These are phyloP conservation scores for Fusarium bactridioides DNA, from an alignment of 2,329 filamentous ascomycete genomes.

Conservation along the genomic window DNA sequence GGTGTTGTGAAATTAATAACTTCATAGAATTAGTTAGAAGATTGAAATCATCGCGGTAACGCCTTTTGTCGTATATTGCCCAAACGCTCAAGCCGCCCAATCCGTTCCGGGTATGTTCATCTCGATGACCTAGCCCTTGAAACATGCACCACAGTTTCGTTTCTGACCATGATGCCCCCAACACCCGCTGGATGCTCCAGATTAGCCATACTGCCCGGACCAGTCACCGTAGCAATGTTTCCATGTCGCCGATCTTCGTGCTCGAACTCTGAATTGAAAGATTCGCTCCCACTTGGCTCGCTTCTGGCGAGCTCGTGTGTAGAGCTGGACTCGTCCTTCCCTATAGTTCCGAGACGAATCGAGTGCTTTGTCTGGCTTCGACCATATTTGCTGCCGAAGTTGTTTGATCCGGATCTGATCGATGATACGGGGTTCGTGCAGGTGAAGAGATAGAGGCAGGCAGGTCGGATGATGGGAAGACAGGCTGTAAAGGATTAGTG, in stretches of 20 bases:
- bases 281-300: not conserved
- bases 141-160: constrained; percentile 27
- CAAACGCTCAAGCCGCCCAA: not conserved
- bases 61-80: not conserved
- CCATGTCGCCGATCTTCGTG: constrained; percentile 2
- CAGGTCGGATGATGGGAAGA: constrained; percentile 34
- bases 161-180: constrained; percentile 31
- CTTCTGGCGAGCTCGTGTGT: constrained; percentile 29
- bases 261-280: constrained; percentile 18
- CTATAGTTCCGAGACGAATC: constrained; percentile 17
- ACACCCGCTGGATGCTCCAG: not conserved
- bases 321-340: constrained; percentile 24
- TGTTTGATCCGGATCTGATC: constrained; percentile 1
- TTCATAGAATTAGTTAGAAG: not conserved
- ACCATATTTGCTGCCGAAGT: constrained; percentile 3
- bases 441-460: constrained; percentile 26
- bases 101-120: not conserved
- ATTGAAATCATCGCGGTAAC: not conserved
- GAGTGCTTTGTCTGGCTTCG: constrained; percentile 25
- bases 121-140: not conserved
- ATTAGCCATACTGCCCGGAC: not conserved
- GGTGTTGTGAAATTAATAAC: not conserved
- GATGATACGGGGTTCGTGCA: constrained; percentile 1
- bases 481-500: constrained; percentile 20
- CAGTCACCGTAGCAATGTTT: constrained; percentile 3